Evolutionary conservation across 192 early-diverging fungal species (phyloP), one percentile per base, ranked within the genome.

Genomic region (Mortierella hygrophila): DNA sequence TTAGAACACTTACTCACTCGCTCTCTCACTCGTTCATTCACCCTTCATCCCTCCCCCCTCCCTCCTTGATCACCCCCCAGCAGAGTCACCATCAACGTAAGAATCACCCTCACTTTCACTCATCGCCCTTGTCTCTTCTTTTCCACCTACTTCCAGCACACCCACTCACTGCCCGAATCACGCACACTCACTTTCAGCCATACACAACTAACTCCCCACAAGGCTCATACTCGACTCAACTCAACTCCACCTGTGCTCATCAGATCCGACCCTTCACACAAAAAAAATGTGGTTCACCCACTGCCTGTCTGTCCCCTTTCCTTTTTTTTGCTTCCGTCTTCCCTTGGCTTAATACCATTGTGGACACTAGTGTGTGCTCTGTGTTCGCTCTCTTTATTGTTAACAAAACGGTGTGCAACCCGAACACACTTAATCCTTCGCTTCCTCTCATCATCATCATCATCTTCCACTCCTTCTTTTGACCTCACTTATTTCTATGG

Each of bases 1-100:
- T 38, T 46, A 46, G 10, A 11, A 89, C 65, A 55, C 84, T 82
- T 20, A 81, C 52, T 57, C 80, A 80, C 40, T 85, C 82, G 72
- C 88, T 87, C 76, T 73, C 89, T 11, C 82, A 82, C 20, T 78
- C 87, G 79, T 49, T 29, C 21, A 18, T 20, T 75, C 74, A 70
- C 68, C 65, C 38, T 20, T 72, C n/a, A 3, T 72, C 29, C 44
- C 2, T 1, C 23, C 41, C 26, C 40, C n/a, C 23, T 23, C 26
- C 40, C n/a, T 72, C 15, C 44, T 72, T 29, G 41, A 72, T 72
- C 38, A 23, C n/a, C 71, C 49, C 44, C 13, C 37, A 5, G 60
- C 60, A 65, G 60, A 65, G 60, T 26, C 60, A 65, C 55, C 60
- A 35, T 65, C 60, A 65, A 6, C 29, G 60, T 65, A 65, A 65